Base-by-base conservation (phyloP, 2,329 filamentous ascomycete species). In the Malbranchea cinnamomea region DNA sequence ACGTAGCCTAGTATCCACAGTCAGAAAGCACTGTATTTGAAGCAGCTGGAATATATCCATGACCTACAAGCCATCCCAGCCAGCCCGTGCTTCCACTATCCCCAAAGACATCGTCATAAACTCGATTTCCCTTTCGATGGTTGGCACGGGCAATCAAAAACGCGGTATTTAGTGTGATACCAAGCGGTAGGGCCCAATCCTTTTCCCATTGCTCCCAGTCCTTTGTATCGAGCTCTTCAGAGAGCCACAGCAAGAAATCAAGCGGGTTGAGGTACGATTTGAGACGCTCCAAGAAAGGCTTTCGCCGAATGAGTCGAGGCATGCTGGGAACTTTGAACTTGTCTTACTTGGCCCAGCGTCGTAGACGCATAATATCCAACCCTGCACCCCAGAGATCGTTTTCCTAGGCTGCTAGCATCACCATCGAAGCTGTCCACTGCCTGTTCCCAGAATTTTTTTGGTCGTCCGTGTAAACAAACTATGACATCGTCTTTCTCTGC, bases 241-340 rank as follows among this genome's bases (percentile, higher is more conserved):
- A 91, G 2, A 92, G 56, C 79, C 83, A 93, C 11, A 98, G 71
- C 31, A 89, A 60, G 47, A 87, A 80, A 57, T 98, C 89, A 60
- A 80, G 77, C 3, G 82, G 83, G 48, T 95, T 87, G 35, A 94
- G 62, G 53, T 74, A 74, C 33, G 79, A 67, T 50, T 74, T 73
- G 52, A 95, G 68, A 52, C 87, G 81, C 65, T 95, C 78, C 17
- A 60, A 51, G 42, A 93, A 68, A 51, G 89, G 77, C 50, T 72
- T 73, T 45, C 74, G 75, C 50, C 89, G 83, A 43, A 98, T 74
- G 38, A 93, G 69, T 46, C 77, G 75, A 45, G 84, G 83, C 67
- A 83, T 78, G 51, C 62, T 71, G 67, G 37, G 17, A 53, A 30
- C n/a, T n/a, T n/a, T n/a, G n/a, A n/a, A n/a, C n/a, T n/a, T n/a